Conservation (phyloP, 805 yeast genomes). For the Cyberlindnera subsufficiens region DNA sequence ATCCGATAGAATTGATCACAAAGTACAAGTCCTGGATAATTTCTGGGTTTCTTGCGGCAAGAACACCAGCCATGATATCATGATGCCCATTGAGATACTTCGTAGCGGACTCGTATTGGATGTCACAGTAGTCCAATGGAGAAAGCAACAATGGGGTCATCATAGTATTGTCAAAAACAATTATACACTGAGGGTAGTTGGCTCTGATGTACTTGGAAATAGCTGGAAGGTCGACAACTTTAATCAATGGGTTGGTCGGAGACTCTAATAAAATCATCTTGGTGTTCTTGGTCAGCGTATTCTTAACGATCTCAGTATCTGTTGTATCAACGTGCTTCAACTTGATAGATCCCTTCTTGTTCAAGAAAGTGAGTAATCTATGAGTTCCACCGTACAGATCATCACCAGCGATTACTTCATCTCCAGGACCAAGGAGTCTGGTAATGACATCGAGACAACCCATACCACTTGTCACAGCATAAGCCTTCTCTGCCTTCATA, state of each 20-base stretch:
- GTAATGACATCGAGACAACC: conserved; percentile 84
- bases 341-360: conserved; percentile 55
- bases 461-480: conserved; percentile 90
- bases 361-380: conserved; percentile 69
- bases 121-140: conserved; percentile 82
- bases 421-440: conserved; percentile 71
- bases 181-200: conserved; percentile 58
- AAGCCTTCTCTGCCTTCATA: conserved; percentile 71
- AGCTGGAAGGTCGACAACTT: conserved; percentile 72
- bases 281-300: conserved; percentile 51
- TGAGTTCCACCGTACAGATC: conserved; percentile 94
- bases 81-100: conserved; percentile 93
- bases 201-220: conserved; percentile 63
- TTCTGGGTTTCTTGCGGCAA: conserved; percentile 60
- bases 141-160: conserved; percentile 85
- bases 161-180: conserved; percentile 95
- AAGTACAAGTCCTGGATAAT: conserved; percentile 67
- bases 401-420: conserved; percentile 89
- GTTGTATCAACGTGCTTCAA: conserved; percentile 83
- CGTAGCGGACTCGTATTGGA: conserved; percentile 91
- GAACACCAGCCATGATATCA: conserved; percentile 92
- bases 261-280: conserved; percentile 80
- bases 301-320: conserved; percentile 51
- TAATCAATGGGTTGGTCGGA: conserved; percentile 91
- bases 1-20: conserved; percentile 84